A percentile compares a stretch with the other conserved stretches of the same genome.
Conservation (phyloP, 306 rosid species). For the Cicer yamashitae region DNA sequence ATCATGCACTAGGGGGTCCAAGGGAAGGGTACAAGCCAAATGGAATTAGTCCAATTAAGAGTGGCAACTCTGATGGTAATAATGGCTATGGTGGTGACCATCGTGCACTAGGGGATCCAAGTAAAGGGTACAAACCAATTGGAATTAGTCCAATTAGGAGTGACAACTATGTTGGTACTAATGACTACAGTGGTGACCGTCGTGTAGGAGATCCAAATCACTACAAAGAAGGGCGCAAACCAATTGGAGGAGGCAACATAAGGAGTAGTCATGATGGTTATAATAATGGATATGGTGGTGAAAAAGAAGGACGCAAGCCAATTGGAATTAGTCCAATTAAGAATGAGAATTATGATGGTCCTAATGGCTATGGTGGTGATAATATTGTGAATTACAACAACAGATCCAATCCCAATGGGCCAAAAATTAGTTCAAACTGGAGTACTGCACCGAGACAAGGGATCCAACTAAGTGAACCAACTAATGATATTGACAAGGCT, state of each 20-base stretch:
- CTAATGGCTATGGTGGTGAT: slow-evolving; percentile 8
- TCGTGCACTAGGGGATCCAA: background rate
- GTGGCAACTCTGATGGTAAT: background rate
- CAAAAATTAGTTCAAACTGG: slow-evolving; percentile 37
- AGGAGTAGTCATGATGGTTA: background rate
- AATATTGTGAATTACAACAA: background rate
- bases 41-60: background rate
- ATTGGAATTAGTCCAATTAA: background rate
- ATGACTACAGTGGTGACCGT: background rate
- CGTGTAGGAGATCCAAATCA: background rate
- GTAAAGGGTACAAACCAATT: slow-evolving; percentile 26
- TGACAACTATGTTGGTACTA: background rate
- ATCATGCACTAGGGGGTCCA: background rate
- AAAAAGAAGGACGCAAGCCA: slow-evolving; percentile 33
- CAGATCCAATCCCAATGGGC: background rate
- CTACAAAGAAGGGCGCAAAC: slow-evolving; percentile 35
- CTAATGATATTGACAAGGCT: slow-evolving; percentile 47
- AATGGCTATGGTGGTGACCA: slow-evolving; percentile 6
- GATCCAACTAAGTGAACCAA: slow-evolving; percentile 50
- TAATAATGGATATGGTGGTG: background rate
- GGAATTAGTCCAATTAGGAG: background rate
- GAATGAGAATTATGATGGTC: slow-evolving; percentile 5
- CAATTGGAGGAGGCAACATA: slow-evolving; percentile 19
- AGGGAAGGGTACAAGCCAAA: slow-evolving; percentile 10
- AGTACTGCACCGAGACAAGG: slow-evolving; percentile 40